Conservation (phyloP, 129 eudicot species). For the Arctium minus region DNA sequence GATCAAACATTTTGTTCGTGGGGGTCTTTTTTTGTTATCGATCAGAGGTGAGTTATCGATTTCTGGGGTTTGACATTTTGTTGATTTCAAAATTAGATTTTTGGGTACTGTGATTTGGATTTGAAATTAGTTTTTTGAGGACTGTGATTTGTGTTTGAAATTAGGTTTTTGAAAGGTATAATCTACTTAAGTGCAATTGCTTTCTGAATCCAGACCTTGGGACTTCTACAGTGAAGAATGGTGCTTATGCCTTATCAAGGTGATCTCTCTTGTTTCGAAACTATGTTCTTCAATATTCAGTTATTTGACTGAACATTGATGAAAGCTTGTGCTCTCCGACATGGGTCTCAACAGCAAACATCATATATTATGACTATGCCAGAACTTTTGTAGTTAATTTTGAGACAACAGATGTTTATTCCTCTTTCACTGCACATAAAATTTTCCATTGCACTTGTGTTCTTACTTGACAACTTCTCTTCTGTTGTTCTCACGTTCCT, state of each 20-base stretch:
- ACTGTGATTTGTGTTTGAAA: too few relatives aligned
- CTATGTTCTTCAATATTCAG: not conserved
- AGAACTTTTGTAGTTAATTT: not conserved
- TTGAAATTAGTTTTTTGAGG: too few relatives aligned
- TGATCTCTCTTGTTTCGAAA: slow-evolving; percentile 14
- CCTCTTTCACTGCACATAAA: too few relatives aligned
- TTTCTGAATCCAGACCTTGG: slow-evolving; percentile 41
- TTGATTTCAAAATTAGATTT: too few relatives aligned
- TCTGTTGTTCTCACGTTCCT: not conserved
- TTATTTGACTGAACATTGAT: not conserved
- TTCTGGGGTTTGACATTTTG: too few relatives aligned
- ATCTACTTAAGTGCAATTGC: slow-evolving; percentile 48
- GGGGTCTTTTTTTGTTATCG: too few relatives aligned
- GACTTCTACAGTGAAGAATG: slow-evolving; percentile 48
- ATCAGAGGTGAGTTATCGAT: too few relatives aligned
- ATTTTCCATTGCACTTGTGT: not conserved
- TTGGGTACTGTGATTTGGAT: too few relatives aligned
- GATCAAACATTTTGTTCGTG: too few relatives aligned
- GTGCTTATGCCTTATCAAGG: slow-evolving; percentile 63
- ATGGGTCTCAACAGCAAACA: not conserved
- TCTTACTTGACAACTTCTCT: not conserved
- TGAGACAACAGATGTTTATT: too few relatives aligned
- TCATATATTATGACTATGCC: not conserved
- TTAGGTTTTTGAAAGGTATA: slow-evolving; percentile 5
- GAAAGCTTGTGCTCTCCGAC: not conserved